phyloP scores from a whole-genome alignment of 805 yeast species.

The Lipomyces yamanashiensis region DNA sequence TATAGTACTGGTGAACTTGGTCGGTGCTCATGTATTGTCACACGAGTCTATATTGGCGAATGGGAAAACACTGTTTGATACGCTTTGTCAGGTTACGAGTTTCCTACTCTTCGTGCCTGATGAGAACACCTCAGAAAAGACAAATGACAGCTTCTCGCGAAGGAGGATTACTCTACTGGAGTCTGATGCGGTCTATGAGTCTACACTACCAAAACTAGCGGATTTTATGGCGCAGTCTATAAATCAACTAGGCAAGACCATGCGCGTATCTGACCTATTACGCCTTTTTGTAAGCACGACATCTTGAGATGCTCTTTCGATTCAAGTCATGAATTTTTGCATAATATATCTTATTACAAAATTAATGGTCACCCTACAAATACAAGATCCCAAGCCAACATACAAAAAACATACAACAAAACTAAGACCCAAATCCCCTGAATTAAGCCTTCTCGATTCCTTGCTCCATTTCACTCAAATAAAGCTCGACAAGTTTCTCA shows the following conservation, averaged over 20 bases:
- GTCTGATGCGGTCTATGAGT: neutral
- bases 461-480: slow-evolving; percentile 57
- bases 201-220: neutral
- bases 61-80: neutral
- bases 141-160: neutral
- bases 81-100: neutral
- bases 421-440: neutral
- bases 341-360: neutral
- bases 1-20: slow-evolving; percentile 1
- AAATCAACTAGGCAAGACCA: neutral
- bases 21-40: slow-evolving; percentile 8
- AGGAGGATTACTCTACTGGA: neutral
- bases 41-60: neutral
- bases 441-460: slow-evolving; percentile 21
- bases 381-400: neutral
- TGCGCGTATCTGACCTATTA: too few relatives aligned
- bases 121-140: too few relatives aligned
- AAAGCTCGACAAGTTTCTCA: slow-evolving; percentile 59
- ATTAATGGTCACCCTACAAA: neutral
- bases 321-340: neutral
- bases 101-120: neutral
- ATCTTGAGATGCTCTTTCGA: too few relatives aligned
- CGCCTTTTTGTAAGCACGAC: too few relatives aligned
- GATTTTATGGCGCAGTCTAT: neutral
- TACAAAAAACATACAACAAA: neutral